Evolutionary conservation across 2,329 filamentous ascomycete species (phyloP).

Genomic region (Cladosporium sp.): DNA sequence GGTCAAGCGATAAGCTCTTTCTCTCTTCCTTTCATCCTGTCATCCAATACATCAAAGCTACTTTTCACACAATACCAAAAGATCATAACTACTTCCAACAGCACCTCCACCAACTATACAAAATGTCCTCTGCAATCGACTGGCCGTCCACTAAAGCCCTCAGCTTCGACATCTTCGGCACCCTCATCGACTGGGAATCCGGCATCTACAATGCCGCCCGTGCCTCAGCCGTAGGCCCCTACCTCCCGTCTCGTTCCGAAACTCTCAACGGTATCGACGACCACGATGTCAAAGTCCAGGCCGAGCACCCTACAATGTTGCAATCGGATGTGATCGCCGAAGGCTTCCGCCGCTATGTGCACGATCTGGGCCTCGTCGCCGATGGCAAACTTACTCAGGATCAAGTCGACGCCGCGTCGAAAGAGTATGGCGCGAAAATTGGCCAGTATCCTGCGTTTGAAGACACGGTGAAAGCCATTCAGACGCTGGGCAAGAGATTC

Average conservation of each 20-base stretch:
- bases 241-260: slow-evolving; percentile 42
- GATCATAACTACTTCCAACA: no score
- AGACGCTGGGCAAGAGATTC: slow-evolving; percentile 47
- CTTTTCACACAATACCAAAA: no score
- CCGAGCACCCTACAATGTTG: slow-evolving; percentile 50
- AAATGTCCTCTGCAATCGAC: slow-evolving; percentile 24
- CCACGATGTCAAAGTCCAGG: slow-evolving; percentile 50
- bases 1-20: background rate
- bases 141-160: slow-evolving; percentile 43
- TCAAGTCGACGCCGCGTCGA: slow-evolving; percentile 38
- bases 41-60: background rate
- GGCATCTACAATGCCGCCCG: slow-evolving; percentile 56
- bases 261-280: slow-evolving; percentile 43
- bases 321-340: slow-evolving; percentile 54
- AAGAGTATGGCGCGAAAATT: slow-evolving; percentile 50
- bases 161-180: slow-evolving; percentile 77
- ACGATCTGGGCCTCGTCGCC: slow-evolving; percentile 42
- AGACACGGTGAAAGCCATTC: slow-evolving; percentile 54
- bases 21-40: background rate
- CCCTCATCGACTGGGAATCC: slow-evolving; percentile 73
- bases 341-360: slow-evolving; percentile 27
- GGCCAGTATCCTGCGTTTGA: slow-evolving; percentile 55
- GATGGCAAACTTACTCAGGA: slow-evolving; percentile 47
- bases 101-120: background rate
- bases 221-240: slow-evolving; percentile 43